Evolutionary conservation across 257 asterid species (phyloP).

Genomic region (Perilla frutescens): DNA sequence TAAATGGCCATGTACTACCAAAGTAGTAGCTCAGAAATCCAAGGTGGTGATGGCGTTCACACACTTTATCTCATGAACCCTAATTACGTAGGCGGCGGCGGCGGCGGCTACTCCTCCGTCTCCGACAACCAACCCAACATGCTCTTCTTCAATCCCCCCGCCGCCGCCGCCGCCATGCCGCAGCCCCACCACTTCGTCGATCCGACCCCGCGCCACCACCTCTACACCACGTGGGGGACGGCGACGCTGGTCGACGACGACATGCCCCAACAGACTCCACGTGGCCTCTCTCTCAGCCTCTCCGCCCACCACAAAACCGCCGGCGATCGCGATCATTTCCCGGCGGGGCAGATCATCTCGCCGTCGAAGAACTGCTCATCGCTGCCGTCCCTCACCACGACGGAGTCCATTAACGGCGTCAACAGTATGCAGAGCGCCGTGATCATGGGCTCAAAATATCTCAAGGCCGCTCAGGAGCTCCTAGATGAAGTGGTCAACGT

Average conservation of each 20-base stretch:
- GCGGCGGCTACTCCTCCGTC: neutral
- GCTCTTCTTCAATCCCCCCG: conserved; percentile 47
- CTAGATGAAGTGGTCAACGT: conserved; percentile 69
- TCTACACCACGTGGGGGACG: conserved; percentile 37
- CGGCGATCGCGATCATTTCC: conserved; percentile 23
- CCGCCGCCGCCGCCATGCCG: conserved; percentile 42
- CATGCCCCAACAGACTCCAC: conserved; percentile 41
- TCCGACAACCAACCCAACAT: conserved; percentile 50
- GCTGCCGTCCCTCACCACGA: conserved; percentile 24
- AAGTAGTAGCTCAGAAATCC: conserved; percentile 68
- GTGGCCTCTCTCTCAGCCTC: conserved; percentile 68
- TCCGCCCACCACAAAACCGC: conserved; percentile 43
- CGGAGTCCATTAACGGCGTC: conserved; percentile 33
- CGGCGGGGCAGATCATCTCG: no score
- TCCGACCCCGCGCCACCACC: conserved; percentile 34
- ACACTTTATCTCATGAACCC: conserved; percentile 84
- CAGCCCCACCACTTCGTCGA: conserved; percentile 50
- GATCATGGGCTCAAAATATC: conserved; percentile 63
- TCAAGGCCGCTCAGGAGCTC: conserved; percentile 67
- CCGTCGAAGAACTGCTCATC: conserved; percentile 31
- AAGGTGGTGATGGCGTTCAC: conserved; percentile 65
- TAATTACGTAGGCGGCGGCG: conserved; percentile 40
- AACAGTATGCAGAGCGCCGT: conserved; percentile 35
- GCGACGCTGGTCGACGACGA: no score
- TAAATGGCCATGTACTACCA: conserved; percentile 62